Percentiles rank a stretch among this genome's conserved stretches.
phyloP scores from a whole-genome alignment of 1,284 basidiomycete genomes.

The Cystobasidium slooffiae region DNA sequence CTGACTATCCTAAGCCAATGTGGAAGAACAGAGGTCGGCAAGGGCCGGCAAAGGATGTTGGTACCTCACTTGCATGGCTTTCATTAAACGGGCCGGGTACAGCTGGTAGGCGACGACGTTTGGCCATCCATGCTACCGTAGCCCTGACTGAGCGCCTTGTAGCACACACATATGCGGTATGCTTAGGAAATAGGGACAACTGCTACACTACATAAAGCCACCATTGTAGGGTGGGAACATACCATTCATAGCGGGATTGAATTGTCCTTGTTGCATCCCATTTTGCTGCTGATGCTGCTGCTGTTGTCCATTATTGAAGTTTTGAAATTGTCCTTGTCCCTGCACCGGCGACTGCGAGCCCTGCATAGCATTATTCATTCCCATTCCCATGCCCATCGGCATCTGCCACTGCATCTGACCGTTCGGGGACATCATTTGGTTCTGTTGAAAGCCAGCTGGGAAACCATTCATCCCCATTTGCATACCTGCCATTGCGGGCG shows the following conservation, averaged over 20 bases:
- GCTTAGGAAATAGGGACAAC: too few species aligned
- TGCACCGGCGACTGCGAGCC: not conserved
- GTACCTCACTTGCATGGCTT: too few species aligned
- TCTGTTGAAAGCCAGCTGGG: not conserved
- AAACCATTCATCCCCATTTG: slow-evolving; percentile 26
- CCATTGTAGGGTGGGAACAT: not conserved
- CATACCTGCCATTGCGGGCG: slow-evolving; percentile 14
- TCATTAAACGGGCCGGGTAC: too few species aligned
- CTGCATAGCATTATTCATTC: slow-evolving; percentile 18
- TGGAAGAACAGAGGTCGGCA: too few species aligned
- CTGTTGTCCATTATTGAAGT: slow-evolving; percentile 24
- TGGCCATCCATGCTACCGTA: too few species aligned
- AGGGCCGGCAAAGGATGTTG: too few species aligned
- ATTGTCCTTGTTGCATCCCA: slow-evolving; percentile 15
- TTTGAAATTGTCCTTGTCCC: slow-evolving; percentile 7
- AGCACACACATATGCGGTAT: too few species aligned
- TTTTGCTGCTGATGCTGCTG: slow-evolving; percentile 18
- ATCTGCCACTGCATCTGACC: slow-evolving; percentile 11
- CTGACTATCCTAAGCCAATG: too few species aligned
- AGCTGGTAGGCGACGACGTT: too few species aligned
- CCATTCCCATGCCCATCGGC: slow-evolving; percentile 1
- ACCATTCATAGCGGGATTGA: not conserved
- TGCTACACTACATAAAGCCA: not conserved
- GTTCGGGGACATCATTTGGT: not conserved
- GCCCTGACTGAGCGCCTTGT: too few species aligned